Base-by-base conservation (phyloP, 495 filamentous ascomycete species). In the Podospora bellae-mahoneyi region DNA sequence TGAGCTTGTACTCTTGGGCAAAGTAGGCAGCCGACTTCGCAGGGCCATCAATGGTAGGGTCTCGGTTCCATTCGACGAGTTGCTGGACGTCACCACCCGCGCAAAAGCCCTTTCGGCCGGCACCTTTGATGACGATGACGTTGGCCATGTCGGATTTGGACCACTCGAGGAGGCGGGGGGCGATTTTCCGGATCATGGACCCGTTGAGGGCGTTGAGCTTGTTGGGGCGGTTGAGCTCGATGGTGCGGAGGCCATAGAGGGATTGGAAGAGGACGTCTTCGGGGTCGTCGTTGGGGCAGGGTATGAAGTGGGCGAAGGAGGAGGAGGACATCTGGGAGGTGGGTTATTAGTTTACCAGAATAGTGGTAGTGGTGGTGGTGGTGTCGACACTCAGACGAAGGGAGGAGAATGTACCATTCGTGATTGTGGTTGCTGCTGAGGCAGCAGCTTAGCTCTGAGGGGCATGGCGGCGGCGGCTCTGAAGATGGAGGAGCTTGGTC, bases 101-200 rank as follows among this genome's bases (percentile, higher is more conserved):
- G 77, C 95, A 99, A 72, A 99, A 90, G 16, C 94, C 93, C 78
- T 86, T 91, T 3, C 85, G 77, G 3, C 94, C 95, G 13, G 90
- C 87, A 60, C 95, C 95, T 75, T 96, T 95, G 69, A 99, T 88
- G 78, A 99, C 87, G 70, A 99, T 83, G 30, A 97, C 88, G 80
- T 94, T 96, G 68, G 95, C 93, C 73, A 99, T 82, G 73, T 95
- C 88, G 48, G 94, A 98, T 77, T 96, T 95, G 76, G 91, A 85
- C 92, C 92, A 98, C 84, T 97, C 93, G 81, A 89, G 84, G 69
- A 99, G 76, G 60, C 96, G 86, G 27, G 93, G 91, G 60, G 91
- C 77, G 70, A 98, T 97, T 81, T 98, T 98, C 65, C 90, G 85
- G 44, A 87, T 91, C 95, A 99, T 99, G 66, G 93, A 97, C 58